phyloP scores from a whole-genome alignment of 164 flowering plant species.

The Hamamelis virginiana region DNA sequence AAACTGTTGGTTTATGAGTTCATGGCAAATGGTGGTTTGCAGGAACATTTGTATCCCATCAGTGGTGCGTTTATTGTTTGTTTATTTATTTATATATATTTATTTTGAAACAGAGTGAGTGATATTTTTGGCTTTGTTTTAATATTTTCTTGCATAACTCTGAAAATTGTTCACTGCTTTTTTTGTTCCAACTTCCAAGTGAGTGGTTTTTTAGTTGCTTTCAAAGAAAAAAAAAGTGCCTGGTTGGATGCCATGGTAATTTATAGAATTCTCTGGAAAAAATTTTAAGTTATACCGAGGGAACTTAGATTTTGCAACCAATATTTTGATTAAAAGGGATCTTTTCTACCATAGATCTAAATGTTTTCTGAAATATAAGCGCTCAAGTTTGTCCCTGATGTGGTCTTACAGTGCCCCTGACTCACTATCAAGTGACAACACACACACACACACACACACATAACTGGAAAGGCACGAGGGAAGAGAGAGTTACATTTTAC shows the following conservation, averaged over 20 bases:
- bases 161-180: background rate
- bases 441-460: no score
- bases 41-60: slow-evolving; percentile 79
- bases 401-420: no score
- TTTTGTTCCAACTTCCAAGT: no score
- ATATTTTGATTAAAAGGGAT: background rate
- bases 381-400: background rate
- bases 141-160: background rate
- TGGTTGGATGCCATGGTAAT: slow-evolving; percentile 1
- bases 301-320: background rate
- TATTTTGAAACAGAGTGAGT: slow-evolving; percentile 29
- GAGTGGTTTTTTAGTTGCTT: background rate
- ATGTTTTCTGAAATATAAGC: background rate
- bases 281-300: no score
- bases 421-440: no score
- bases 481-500: no score
- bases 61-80: slow-evolving; percentile 38
- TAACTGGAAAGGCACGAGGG: no score
- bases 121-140: background rate
- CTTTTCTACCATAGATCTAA: background rate
- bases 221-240: background rate
- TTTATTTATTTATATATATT: background rate
- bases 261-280: background rate
- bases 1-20: slow-evolving; percentile 89
- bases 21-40: slow-evolving; percentile 92